These are phyloP conservation scores for Sclerotinia subarctica DNA, from an alignment of 2,329 filamentous ascomycete species.

Conservation along the genomic window DNA sequence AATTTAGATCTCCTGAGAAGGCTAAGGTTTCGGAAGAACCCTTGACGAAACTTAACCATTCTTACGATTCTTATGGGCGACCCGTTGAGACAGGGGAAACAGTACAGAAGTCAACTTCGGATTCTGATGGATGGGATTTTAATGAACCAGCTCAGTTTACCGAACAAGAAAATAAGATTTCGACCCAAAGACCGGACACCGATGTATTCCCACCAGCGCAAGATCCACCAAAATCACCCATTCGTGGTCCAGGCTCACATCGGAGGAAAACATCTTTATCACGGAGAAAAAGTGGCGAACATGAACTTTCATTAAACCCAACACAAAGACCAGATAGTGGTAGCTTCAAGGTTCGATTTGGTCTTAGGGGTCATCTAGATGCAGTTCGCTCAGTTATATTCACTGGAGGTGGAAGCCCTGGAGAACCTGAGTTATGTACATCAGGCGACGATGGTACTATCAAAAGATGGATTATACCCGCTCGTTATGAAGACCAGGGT, in stretches of 20 bases:
- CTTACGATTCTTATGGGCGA: conserved; percentile 56
- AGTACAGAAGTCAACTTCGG: conserved; percentile 50
- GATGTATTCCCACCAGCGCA: conserved; percentile 83
- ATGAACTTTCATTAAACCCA: conserved; percentile 54
- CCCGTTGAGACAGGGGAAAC: conserved; percentile 44
- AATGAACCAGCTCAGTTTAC: conserved; percentile 67
- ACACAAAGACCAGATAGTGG: conserved; percentile 64
- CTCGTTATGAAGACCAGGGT: conserved; percentile 64
- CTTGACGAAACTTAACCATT: conserved; percentile 55
- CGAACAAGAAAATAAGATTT: conserved; percentile 51
- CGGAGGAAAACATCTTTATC: conserved; percentile 78
- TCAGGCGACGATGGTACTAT: conserved; percentile 93
- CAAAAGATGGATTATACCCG: conserved; percentile 93
- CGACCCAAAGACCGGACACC: conserved; percentile 72
- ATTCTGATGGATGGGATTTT: conserved; percentile 87
- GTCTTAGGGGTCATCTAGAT: conserved; percentile 86
- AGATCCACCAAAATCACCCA: conserved; percentile 76
- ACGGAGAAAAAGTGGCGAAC: conserved; percentile 66
- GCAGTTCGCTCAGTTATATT: conserved; percentile 94
- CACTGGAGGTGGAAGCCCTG: conserved; percentile 90
- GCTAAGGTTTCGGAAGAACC: conserved; percentile 48
- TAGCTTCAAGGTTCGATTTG: conserved; percentile 90
- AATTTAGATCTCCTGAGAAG: conserved; percentile 34
- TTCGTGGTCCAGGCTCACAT: conserved; percentile 64
- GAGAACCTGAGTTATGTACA: conserved; percentile 95